Evolutionary conservation across 441 rosid genomes (phyloP).

Genomic region (Theobroma grandiflorum): DNA sequence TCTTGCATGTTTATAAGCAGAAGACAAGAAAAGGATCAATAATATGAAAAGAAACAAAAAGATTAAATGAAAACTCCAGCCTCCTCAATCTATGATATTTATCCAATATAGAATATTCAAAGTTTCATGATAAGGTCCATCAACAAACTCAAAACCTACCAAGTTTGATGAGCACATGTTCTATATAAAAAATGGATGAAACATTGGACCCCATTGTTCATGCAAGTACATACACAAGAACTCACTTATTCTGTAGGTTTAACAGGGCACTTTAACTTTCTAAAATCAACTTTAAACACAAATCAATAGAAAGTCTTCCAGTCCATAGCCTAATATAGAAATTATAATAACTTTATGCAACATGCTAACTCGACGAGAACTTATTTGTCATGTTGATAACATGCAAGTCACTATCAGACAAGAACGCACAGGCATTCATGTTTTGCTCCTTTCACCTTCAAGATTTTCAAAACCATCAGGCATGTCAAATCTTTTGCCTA

Average conservation of each 20-base stretch:
- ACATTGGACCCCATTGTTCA: constrained; percentile 25
- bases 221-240: constrained; percentile 22
- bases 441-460: background rate
- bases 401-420: constrained; percentile 4
- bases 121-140: constrained; percentile 12
- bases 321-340: constrained; percentile 2
- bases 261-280: constrained; percentile 1
- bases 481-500: background rate
- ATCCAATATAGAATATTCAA: background rate
- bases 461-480: background rate
- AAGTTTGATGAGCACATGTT: constrained; percentile 22
- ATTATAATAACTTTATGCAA: background rate
- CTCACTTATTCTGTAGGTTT: background rate
- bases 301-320: background rate
- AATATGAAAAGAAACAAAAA: background rate
- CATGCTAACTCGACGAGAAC: background rate
- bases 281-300: constrained; percentile 11
- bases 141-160: constrained; percentile 14
- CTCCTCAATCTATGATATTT: constrained; percentile 9
- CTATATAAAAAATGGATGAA: constrained; percentile 13
- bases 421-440: background rate
- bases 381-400: background rate
- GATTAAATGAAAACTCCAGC: background rate
- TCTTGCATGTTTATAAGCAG: background rate
- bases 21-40: background rate